phyloP scores from a whole-genome alignment of 2,329 filamentous ascomycete genomes.

The Diaporthe batatas region DNA sequence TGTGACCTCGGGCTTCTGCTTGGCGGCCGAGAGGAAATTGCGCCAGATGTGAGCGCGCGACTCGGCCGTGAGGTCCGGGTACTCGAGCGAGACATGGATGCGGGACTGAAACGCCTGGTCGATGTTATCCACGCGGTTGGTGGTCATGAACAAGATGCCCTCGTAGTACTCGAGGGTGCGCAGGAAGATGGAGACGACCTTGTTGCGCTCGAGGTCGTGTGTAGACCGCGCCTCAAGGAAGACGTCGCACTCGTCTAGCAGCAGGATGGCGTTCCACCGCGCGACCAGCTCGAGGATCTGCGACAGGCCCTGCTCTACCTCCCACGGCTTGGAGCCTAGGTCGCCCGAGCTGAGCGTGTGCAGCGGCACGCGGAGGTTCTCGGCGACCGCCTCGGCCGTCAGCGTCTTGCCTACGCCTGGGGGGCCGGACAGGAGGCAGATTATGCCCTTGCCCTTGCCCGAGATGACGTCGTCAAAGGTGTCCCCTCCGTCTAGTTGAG shows the following conservation, averaged over 20 bases:
- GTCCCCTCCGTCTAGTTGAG: slow-evolving; percentile 57
- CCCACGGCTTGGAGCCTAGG: slow-evolving; percentile 74
- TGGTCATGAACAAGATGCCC: slow-evolving; percentile 63
- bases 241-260: slow-evolving; percentile 80
- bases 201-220: slow-evolving; percentile 56
- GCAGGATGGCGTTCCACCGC: slow-evolving; percentile 77
- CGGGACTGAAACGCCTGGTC: slow-evolving; percentile 62
- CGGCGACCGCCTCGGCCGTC: slow-evolving; percentile 64
- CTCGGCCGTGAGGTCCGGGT: slow-evolving; percentile 55
- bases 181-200: slow-evolving; percentile 55
- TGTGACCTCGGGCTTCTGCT: slow-evolving; percentile 47
- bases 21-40: slow-evolving; percentile 55
- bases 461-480: slow-evolving; percentile 65
- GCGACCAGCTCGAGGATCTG: slow-evolving; percentile 80
- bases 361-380: slow-evolving; percentile 62
- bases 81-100: slow-evolving; percentile 63
- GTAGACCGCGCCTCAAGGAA: slow-evolving; percentile 56
- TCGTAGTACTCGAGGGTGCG: slow-evolving; percentile 62
- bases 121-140: slow-evolving; percentile 60
- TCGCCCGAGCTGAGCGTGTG: slow-evolving; percentile 74
- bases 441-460: slow-evolving; percentile 65
- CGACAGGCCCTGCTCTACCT: slow-evolving; percentile 75
- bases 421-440: slow-evolving; percentile 62
- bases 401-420: slow-evolving; percentile 66
- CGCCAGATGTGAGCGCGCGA: slow-evolving; percentile 56